Conservation (phyloP, 2,329 filamentous ascomycete genomes). For the Diplodia sapinea region DNA sequence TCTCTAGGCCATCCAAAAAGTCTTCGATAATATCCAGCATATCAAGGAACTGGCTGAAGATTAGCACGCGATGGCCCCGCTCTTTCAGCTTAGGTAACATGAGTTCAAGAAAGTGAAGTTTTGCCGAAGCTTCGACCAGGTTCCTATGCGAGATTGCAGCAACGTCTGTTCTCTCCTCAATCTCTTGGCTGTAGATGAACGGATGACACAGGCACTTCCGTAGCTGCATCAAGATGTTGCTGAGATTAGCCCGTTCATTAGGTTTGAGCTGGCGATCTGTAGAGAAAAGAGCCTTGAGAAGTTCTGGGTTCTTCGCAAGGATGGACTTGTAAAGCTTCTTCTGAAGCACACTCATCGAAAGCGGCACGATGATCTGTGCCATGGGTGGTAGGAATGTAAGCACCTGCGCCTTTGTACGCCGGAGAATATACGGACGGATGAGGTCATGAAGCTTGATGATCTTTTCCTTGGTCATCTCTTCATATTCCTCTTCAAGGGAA, state of each 20-base stretch:
- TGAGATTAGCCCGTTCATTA: conserved; percentile 78
- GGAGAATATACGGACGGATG: conserved; percentile 74
- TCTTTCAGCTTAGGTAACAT: conserved; percentile 87
- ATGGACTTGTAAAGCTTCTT: conserved; percentile 95
- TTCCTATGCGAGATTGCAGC: conserved; percentile 72
- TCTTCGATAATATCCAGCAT: conserved; percentile 91
- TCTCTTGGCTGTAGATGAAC: conserved; percentile 87
- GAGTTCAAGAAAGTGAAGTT: conserved; percentile 80
- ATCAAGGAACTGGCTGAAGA: conserved; percentile 93
- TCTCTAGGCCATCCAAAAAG: conserved; percentile 77
- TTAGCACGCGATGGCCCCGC: conserved; percentile 85
- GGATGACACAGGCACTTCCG: conserved; percentile 95
- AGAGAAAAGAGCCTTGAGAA: conserved; percentile 86
- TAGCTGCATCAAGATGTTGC: conserved; percentile 94
- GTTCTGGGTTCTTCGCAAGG: conserved; percentile 83
- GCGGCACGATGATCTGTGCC: conserved; percentile 91
- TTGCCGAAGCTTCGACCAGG: conserved; percentile 87
- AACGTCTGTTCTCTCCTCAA: conserved; percentile 79
- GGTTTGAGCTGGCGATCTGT: conserved; percentile 64
- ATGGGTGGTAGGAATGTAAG: conserved; percentile 91
- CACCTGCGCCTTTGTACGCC: conserved; percentile 87
- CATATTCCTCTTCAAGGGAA: conserved; percentile 75
- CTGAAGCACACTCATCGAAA: conserved; percentile 94
- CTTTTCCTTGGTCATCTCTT: conserved; percentile 80
- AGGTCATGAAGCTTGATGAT: conserved; percentile 79